These are phyloP conservation scores for Cadophora sp. DNA, from an alignment of 2,329 filamentous ascomycete species.

Conservation along the genomic window DNA sequence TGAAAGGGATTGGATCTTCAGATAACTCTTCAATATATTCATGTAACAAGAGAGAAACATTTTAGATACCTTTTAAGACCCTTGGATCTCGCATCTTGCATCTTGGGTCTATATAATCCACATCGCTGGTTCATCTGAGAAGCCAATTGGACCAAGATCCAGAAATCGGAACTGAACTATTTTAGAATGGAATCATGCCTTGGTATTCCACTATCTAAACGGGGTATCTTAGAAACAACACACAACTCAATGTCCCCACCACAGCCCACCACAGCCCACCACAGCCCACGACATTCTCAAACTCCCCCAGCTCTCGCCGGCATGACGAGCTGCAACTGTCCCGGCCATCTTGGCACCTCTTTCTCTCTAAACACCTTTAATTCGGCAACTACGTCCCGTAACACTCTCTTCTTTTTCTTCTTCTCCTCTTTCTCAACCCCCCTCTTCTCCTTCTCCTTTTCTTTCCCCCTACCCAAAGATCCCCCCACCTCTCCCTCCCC, in stretches of 20 bases:
- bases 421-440: neutral
- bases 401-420: conserved; percentile 11
- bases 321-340: conserved; percentile 60
- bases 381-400: conserved; percentile 32
- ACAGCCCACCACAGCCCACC: neutral
- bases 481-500: neutral
- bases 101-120: no score
- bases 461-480: neutral
- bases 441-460: neutral
- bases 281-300: no score
- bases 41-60: no score
- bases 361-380: conserved; percentile 30
- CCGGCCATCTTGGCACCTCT: conserved; percentile 30
- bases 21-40: no score
- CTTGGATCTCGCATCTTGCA: no score
- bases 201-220: neutral
- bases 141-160: no score
- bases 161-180: neutral
- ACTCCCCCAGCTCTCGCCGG: conserved; percentile 47
- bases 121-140: no score
- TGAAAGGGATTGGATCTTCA: no score
- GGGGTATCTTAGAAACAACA: neutral
- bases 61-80: no score
- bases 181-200: neutral
- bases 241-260: conserved; percentile 1